These are phyloP conservation scores for Davidsoniella neocaledoniae DNA, from an alignment of 2,329 filamentous ascomycete genomes.

Conservation along the genomic window DNA sequence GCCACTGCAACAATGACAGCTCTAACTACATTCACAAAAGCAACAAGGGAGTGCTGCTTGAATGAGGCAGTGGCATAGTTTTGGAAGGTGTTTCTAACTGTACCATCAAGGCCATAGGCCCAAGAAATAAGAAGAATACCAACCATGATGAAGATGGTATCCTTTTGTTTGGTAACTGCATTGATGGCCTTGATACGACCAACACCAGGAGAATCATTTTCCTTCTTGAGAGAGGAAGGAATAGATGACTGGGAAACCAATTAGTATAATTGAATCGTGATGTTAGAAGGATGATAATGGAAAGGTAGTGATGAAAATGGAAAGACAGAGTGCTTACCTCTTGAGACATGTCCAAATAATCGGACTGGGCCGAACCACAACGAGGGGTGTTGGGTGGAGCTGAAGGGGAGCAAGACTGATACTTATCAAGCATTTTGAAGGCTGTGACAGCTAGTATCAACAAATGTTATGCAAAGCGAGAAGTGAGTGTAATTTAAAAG, in stretches of 20 bases:
- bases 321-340: too few relatives aligned
- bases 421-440: too few relatives aligned
- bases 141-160: conserved; percentile 40
- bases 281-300: too few relatives aligned
- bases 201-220: conserved; percentile 28
- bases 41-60: conserved; percentile 34
- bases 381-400: too few relatives aligned
- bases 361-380: too few relatives aligned
- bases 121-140: conserved; percentile 47
- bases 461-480: too few relatives aligned
- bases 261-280: background rate
- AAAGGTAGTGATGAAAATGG: too few relatives aligned
- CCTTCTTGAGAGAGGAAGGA: conserved; percentile 17
- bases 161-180: conserved; percentile 31
- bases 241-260: background rate
- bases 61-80: conserved; percentile 35
- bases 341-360: too few relatives aligned
- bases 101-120: conserved; percentile 44
- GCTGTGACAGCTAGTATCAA: too few relatives aligned
- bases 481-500: too few relatives aligned
- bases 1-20: conserved; percentile 42
- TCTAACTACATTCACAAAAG: conserved; percentile 40
- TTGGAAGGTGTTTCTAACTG: conserved; percentile 37
- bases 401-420: too few relatives aligned
- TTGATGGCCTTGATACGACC: conserved; percentile 40